Evolutionary conservation across 2,329 filamentous ascomycete genomes (phyloP), one percentile per base, ranked within the genome.

Genomic region (Trichoderma cornu-damae): DNA sequence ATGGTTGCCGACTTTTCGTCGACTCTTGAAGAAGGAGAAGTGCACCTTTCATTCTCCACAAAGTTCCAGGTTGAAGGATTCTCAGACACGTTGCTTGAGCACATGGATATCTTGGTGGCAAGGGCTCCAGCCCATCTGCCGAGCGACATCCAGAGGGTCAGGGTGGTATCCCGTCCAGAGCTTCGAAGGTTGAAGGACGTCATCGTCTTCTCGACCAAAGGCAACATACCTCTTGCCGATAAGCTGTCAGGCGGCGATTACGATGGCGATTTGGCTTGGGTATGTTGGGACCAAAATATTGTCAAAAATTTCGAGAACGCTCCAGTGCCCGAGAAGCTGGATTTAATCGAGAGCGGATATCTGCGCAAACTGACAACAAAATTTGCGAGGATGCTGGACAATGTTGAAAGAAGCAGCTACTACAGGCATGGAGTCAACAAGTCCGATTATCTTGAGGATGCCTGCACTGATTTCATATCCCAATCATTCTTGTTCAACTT

Each of bases 241-340:
- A 85, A 86, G 64, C 74, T 93, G 0, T 89, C 88, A 1, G 89
- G 89, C 0, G 89, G 89, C 0, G 89, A 93, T 65, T 93, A 91
- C 61, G 89, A 93, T 62, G 89, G 89, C 0, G 89, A 94, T 61
- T 79, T 75, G n/a, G 82, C 88, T 4, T 92, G 88, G 87, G 72
- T 90, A 0, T 90, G 86, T 64, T 93, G 87, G 86, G 87, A 92
- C 26, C 73, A 76, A 0, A 70, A 73, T 0, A 78, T 94, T 3
- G 86, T 89, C 0, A 63, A 74, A 4, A 83, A 83, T n/a, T 93
- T 93, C 62, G 62, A 65, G 4, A 90, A 88, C 58, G 81, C 83
- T 0, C n/a, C 65, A 0, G 61, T 65, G 1, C 66, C 66, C 2
- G 2, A 51, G 0, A 57, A 62, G 7, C 71, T 72, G 0, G 76